Percentiles rank a stretch among this genome's conserved stretches.
phyloP scores from a whole-genome alignment of 2,329 filamentous ascomycete species.

The Nigrospora sphaerica region DNA sequence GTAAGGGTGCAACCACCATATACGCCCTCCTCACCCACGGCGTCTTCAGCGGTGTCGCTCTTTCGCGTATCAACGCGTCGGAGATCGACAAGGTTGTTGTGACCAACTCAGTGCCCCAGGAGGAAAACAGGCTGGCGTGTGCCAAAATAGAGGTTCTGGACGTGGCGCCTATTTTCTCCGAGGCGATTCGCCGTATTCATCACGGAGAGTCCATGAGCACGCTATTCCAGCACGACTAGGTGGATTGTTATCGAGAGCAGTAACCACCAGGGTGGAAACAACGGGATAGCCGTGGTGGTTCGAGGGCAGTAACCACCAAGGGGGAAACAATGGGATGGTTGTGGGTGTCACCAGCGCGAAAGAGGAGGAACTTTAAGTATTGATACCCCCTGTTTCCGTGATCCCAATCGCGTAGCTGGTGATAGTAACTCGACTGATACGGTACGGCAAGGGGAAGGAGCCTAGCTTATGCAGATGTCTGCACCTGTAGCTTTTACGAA shows the following conservation, averaged over 20 bases:
- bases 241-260: constrained; percentile 2
- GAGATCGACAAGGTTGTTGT: constrained; percentile 89
- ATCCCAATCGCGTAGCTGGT: too few relatives aligned
- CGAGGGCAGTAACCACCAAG: too few relatives aligned
- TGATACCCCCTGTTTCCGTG: too few relatives aligned
- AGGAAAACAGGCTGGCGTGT: constrained; percentile 69
- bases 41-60: constrained; percentile 89
- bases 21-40: constrained; percentile 93
- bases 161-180: constrained; percentile 84
- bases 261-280: constrained; percentile 30
- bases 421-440: too few relatives aligned
- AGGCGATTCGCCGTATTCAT: constrained; percentile 92
- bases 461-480: too few relatives aligned
- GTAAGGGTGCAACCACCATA: constrained; percentile 84
- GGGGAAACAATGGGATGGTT: constrained; percentile 31
- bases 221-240: constrained; percentile 64
- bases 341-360: too few relatives aligned
- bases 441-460: too few relatives aligned
- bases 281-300: constrained; percentile 4
- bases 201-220: constrained; percentile 97
- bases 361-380: too few relatives aligned
- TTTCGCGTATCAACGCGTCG: constrained; percentile 88
- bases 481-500: too few relatives aligned
- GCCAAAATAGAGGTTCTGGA: constrained; percentile 89
- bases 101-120: constrained; percentile 90